Base-by-base conservation (phyloP, 148 eudicot genomes). In the Chenopodium album region DNA sequence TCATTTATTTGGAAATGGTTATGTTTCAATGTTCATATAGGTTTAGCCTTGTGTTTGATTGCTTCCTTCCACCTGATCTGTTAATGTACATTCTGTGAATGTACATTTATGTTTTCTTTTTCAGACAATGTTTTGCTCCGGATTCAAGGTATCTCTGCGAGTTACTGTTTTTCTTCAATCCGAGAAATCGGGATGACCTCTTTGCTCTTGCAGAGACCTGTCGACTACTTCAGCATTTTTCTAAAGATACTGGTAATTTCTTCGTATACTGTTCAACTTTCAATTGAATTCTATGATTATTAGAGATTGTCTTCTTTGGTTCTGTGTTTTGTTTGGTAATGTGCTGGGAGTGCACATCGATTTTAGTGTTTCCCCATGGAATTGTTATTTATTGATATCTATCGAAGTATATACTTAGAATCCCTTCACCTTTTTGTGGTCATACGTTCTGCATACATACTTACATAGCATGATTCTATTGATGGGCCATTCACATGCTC, bases 141-240 rank as follows among this genome's bases (percentile, higher is more conserved):
- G 89, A 90, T 83, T 96, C 99, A 22, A 89, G 88, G 86, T 96
- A 87, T 84, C 98, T 96, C 71, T 84, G 89, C n/a, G 90, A 92
- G 78, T 85, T 94, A 50, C 91, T 91, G 74, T 96, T 92, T 86
- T 95, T 96, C 89, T 88, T 91, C 67, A 90, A 90, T 84, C 88
- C 98, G 32, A 86, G 78, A 89, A 84, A 91, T 48, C 85, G 67
- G 80, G 85, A 87, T 77, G 97, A 94, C 83, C 72, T 92, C 77
- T 84, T 82, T 68, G 91, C 88, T 82, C 90, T 96, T 46, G 89
- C 88, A 90, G 93, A 90, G 88, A 91, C 88, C 71, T 96, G 99
- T 87, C 90, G 87, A 59, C 81, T 85, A 79, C 90, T 96, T 85
- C 88, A 75, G 77, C 87, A 90, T 77, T 92, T 89, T 78, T 91